Base-by-base conservation (phyloP, 176 grass and related monocot species). In the Bonia amplexicaulis region DNA sequence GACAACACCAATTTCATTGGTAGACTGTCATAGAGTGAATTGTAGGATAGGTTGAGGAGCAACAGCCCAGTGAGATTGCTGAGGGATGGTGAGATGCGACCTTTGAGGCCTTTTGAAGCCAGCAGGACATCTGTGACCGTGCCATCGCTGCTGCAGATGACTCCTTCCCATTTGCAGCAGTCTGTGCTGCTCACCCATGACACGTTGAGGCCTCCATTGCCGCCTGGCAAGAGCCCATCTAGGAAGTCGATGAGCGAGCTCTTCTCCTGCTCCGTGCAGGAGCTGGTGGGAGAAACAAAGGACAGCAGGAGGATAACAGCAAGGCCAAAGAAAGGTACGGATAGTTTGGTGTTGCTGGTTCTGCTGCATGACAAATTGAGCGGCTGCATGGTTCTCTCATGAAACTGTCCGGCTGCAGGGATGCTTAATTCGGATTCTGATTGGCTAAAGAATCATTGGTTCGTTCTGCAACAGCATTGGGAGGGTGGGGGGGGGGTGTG, bases 81-180 rank as follows among this genome's bases (percentile, higher is more conserved):
- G 23, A 96, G 84, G 42, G 82, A 76, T 19, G 81, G 37, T 5
- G 84, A 76, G 81, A 93, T 87, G 49, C 2, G 15, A 64, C 94
- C 94, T n/a, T 6, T 53, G 64, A 96, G 86, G 15, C 88, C 94
- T 80, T 47, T 87, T 27, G 82, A 84, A 80, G 77, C 39, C 74
- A 96, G 63, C 12, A 45, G 77, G 84, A 93, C 73, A 6, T 86
- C 82, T 0, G 86, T 87, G 80, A 96, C 79, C 14, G 87, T 23
- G 4, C 71, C 67, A 17, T 55, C 69, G 2, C 7, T 17, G 79
- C 76, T 42, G 54, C 94, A 96, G 59, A 9, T 26, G 52, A 96
- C 80, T 26, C 94, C 94, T 22, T 96, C 80, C 94, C 94, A 96
- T 40, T 31, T 55, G 86, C 94, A 96, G 83, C 94, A 96, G 62